phyloP scores from a whole-genome alignment of 2,329 filamentous ascomycete species.

The Penicillium crustosum region DNA sequence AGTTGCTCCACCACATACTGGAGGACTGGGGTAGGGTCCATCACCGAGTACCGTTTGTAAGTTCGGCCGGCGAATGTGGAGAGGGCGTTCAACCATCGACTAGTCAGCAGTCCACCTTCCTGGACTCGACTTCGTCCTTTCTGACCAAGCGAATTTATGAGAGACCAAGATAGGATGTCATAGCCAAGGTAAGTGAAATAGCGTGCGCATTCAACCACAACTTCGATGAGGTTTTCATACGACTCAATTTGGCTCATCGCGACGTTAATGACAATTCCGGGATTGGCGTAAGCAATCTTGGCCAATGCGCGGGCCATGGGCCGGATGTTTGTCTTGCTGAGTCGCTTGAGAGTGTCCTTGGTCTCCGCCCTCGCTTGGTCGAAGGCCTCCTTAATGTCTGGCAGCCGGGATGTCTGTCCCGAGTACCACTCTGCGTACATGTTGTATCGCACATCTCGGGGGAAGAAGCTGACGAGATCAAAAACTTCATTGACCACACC shows the following conservation, averaged over 20 bases:
- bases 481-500: slow-evolving; percentile 84
- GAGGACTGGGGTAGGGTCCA: slow-evolving; percentile 81
- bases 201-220: slow-evolving; percentile 88
- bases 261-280: slow-evolving; percentile 85
- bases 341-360: slow-evolving; percentile 79
- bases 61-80: slow-evolving; percentile 89
- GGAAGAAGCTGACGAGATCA: slow-evolving; percentile 75
- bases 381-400: slow-evolving; percentile 77
- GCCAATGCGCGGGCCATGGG: slow-evolving; percentile 85
- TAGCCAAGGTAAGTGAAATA: slow-evolving; percentile 93
- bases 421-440: slow-evolving; percentile 94
- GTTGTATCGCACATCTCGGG: slow-evolving; percentile 73
- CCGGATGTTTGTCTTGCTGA: slow-evolving; percentile 82
- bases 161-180: slow-evolving; percentile 88
- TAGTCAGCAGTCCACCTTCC: slow-evolving; percentile 72
- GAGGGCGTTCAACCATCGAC: slow-evolving; percentile 86
- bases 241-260: slow-evolving; percentile 88
- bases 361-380: slow-evolving; percentile 75
- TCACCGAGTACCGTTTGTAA: slow-evolving; percentile 79
- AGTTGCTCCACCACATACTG: slow-evolving; percentile 89
- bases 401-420: slow-evolving; percentile 71
- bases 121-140: slow-evolving; percentile 60
- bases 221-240: slow-evolving; percentile 92
- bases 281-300: slow-evolving; percentile 88
- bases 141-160: slow-evolving; percentile 70